A percentile compares a stretch with the other conserved stretches of the same genome.
These are phyloP conservation scores for Pseudevernia furfuracea DNA, from an alignment of 495 filamentous ascomycete genomes.

Conservation along the genomic window DNA sequence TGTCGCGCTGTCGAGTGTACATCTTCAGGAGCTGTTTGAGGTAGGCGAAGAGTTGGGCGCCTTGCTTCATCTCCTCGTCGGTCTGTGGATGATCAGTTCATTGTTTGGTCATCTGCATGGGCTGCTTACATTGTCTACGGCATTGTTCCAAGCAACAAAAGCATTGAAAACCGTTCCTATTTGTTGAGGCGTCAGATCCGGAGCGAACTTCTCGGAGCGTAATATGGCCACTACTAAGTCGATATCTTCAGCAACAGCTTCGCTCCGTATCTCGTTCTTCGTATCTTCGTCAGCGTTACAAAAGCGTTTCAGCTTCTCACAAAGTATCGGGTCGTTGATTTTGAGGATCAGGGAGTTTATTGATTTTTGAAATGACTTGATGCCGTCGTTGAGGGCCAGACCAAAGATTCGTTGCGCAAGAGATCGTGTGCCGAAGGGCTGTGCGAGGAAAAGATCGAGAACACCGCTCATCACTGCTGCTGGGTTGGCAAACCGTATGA, in stretches of 20 bases:
- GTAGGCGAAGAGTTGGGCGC: conserved; percentile 83
- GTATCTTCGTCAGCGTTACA: conserved; percentile 61
- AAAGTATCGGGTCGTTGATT: conserved; percentile 71
- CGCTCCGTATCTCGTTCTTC: conserved; percentile 64
- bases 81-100: conserved; percentile 28
- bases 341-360: conserved; percentile 69
- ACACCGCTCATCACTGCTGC: conserved; percentile 91
- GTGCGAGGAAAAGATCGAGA: conserved; percentile 88
- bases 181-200: conserved; percentile 62
- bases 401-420: conserved; percentile 89
- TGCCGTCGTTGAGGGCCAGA: conserved; percentile 84
- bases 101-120: conserved; percentile 14
- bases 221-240: conserved; percentile 82
- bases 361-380: conserved; percentile 70
- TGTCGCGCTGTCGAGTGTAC: conserved; percentile 84
- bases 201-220: conserved; percentile 61
- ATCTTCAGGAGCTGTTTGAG: conserved; percentile 93
- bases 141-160: conserved; percentile 93
- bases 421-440: conserved; percentile 83
- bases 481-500: conserved; percentile 91
- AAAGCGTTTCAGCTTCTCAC: conserved; percentile 73
- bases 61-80: conserved; percentile 78
- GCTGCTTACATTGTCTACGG: conserved; percentile 68
- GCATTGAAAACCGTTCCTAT: conserved; percentile 81
- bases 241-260: conserved; percentile 60